Conservation (phyloP, 1,284 basidiomycete species). For the Cryptococcus sp. region DNA sequence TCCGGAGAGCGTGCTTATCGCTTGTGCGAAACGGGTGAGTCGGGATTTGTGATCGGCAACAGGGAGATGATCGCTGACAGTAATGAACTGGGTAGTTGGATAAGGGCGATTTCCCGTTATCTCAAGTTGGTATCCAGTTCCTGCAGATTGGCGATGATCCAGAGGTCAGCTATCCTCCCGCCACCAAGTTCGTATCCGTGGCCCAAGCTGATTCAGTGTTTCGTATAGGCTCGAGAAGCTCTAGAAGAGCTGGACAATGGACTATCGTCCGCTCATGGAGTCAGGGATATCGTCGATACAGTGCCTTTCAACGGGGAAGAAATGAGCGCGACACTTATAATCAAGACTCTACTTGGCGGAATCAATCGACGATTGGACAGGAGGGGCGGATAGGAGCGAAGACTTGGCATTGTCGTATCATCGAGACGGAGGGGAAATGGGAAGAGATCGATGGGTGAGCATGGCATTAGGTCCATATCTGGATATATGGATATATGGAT, state of each 20-base stretch:
- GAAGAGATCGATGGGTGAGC: no score
- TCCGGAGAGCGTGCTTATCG: conserved; percentile 41
- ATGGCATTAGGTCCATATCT: no score
- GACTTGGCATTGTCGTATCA: no score
- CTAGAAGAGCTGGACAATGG: conserved; percentile 47
- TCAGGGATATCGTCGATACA: conserved; percentile 48
- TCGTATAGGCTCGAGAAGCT: conserved; percentile 31
- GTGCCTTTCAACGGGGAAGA: conserved; percentile 34
- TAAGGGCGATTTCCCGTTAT: conserved; percentile 45
- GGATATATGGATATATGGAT: no score
- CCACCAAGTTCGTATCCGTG: background rate
- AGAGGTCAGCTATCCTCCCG: conserved; percentile 21
- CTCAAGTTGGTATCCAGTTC: conserved; percentile 53
- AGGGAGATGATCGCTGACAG: background rate
- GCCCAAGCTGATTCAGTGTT: background rate
- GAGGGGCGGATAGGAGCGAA: background rate
- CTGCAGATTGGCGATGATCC: conserved; percentile 50
- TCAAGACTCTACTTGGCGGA: conserved; percentile 43
- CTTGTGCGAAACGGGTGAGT: conserved; percentile 34
- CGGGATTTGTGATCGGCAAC: background rate
- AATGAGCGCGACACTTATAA: conserved; percentile 33
- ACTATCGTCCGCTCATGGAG: conserved; percentile 28
- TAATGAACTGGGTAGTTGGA: conserved; percentile 33
- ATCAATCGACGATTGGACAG: conserved; percentile 42
- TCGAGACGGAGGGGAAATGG: no score